These are phyloP conservation scores for Fagopyrum homotropicum DNA, from an alignment of 148 eudicot species.

Conservation along the genomic window DNA sequence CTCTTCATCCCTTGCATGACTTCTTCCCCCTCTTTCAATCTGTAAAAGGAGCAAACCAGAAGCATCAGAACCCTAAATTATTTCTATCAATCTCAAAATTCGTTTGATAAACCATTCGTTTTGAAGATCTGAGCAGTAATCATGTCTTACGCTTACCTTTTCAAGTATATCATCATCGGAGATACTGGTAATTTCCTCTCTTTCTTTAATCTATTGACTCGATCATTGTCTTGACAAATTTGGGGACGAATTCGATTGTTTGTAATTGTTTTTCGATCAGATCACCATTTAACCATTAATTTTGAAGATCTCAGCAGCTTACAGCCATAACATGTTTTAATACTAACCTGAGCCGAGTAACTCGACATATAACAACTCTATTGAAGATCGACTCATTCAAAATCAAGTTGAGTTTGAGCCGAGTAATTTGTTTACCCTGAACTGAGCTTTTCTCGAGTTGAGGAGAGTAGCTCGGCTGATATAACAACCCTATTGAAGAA, in stretches of 20 bases:
- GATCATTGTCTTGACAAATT: background rate
- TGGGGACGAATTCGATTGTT: background rate
- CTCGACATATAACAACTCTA: no score
- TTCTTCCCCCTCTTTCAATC: slow-evolving; percentile 5
- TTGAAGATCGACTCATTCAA: no score
- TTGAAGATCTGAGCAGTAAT: slow-evolving; percentile 7
- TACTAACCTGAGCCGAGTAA: no score
- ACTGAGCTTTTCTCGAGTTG: background rate
- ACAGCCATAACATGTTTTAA: no score
- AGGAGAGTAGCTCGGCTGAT: background rate
- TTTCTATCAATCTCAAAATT: background rate
- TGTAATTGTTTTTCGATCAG: background rate
- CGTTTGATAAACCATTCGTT: no score
- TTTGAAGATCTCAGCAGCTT: background rate
- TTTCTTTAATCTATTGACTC: background rate
- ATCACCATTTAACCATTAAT: no score
- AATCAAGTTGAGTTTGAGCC: background rate
- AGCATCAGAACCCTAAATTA: background rate
- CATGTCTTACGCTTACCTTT: slow-evolving; percentile 88
- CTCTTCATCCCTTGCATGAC: background rate
- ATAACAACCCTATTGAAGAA: no score
- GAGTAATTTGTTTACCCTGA: background rate
- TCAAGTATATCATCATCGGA: slow-evolving; percentile 89
- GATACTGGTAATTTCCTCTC: slow-evolving; percentile 49
- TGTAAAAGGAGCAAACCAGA: background rate